A percentile compares a stretch with the other conserved stretches of the same genome.
Conservation (phyloP, 176 grass and related monocot genomes). For the Musa troglodytarum region DNA sequence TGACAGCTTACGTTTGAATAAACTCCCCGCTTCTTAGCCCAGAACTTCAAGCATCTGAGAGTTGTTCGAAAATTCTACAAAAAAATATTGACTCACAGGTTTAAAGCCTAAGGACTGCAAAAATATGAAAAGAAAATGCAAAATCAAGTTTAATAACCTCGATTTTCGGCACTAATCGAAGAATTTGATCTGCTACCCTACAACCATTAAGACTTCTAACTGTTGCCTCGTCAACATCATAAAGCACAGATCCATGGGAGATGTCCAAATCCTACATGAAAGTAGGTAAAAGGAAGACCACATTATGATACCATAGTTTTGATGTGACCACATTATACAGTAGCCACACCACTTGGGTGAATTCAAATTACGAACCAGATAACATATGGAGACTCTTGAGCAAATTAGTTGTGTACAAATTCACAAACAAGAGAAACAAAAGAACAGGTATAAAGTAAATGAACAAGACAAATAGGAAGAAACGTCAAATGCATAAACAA, state of each 20-base stretch:
- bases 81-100: conserved; percentile 11
- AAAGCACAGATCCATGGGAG: conserved; percentile 78
- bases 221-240: conserved; percentile 77
- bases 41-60: conserved; percentile 81
- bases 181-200: conserved; percentile 88
- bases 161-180: conserved; percentile 81
- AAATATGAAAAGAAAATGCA: conserved; percentile 14
- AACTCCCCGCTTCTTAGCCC: conserved; percentile 82
- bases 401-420: too few relatives aligned
- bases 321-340: background rate
- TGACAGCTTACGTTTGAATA: conserved; percentile 89
- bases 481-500: too few relatives aligned
- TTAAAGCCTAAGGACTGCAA: conserved; percentile 8
- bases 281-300: background rate
- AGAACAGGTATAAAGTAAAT: too few relatives aligned
- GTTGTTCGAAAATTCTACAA: conserved; percentile 75
- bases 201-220: conserved; percentile 96
- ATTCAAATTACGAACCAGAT: too few relatives aligned
- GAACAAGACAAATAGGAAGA: too few relatives aligned
- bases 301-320: background rate
- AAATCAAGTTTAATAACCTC: conserved; percentile 39
- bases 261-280: conserved; percentile 78
- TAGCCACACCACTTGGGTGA: background rate
- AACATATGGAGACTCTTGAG: too few relatives aligned
- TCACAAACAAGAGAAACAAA: too few relatives aligned